A percentile compares a stretch with the other conserved stretches of the same genome.
Conservation (phyloP, 441 rosid species). For the Capsella rubella region DNA sequence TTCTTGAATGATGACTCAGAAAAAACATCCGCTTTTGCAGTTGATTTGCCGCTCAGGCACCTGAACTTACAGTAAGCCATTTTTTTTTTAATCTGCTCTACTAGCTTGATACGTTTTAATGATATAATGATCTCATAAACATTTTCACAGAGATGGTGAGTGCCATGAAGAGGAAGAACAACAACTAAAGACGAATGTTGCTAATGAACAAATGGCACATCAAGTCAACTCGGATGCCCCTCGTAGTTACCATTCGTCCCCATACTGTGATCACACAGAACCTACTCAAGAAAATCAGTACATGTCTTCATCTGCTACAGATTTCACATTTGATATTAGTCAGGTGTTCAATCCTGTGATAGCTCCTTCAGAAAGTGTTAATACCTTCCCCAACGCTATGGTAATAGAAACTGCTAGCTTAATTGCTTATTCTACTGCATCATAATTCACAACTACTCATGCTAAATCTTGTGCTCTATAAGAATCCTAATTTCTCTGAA, state of each 20-base stretch:
- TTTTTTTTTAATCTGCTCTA: background rate
- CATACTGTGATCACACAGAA: slow-evolving; percentile 53
- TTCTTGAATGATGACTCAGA: slow-evolving; percentile 53
- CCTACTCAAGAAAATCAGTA: slow-evolving; percentile 62
- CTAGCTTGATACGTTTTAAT: slow-evolving; percentile 33
- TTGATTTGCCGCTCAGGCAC: slow-evolving; percentile 50
- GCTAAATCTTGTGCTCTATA: background rate
- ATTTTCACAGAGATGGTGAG: slow-evolving; percentile 56
- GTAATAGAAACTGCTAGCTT: slow-evolving; percentile 17
- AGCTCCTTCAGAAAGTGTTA: slow-evolving; percentile 58
- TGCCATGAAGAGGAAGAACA: slow-evolving; percentile 69
- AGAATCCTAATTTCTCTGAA: slow-evolving; percentile 39
- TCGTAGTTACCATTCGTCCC: no score
- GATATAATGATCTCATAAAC: background rate
- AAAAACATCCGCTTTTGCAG: background rate
- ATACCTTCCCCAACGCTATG: slow-evolving; percentile 32
- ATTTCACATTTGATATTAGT: slow-evolving; percentile 61
- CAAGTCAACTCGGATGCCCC: slow-evolving; percentile 40
- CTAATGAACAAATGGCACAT: slow-evolving; percentile 55
- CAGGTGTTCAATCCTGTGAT: slow-evolving; percentile 58
- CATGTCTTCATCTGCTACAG: slow-evolving; percentile 65
- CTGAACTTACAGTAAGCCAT: slow-evolving; percentile 59
- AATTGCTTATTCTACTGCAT: background rate
- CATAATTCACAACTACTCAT: background rate
- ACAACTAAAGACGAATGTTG: slow-evolving; percentile 55